These are phyloP conservation scores for Astrothelium macrocarpum DNA, from an alignment of 495 filamentous ascomycete genomes.

Conservation along the genomic window DNA sequence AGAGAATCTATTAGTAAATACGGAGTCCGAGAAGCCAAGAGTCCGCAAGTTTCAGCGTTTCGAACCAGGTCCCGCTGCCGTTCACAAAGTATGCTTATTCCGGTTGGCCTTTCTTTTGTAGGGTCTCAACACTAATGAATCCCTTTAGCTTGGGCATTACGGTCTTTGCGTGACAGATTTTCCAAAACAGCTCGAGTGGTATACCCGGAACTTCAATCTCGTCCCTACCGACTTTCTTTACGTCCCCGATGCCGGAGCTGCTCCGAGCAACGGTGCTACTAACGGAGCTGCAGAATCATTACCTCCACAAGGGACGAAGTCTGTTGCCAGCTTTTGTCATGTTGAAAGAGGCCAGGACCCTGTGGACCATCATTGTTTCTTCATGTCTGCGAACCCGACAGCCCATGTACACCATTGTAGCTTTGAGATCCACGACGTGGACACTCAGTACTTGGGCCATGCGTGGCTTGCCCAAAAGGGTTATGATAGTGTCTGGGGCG, in stretches of 20 bases:
- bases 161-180: constrained; percentile 56
- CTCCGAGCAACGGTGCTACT: constrained; percentile 6
- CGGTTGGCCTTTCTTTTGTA: background rate
- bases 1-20: constrained; percentile 42
- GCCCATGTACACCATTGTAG: constrained; percentile 61
- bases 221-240: constrained; percentile 47
- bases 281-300: background rate
- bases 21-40: constrained; percentile 31
- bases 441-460: constrained; percentile 64
- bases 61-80: constrained; percentile 50
- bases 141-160: constrained; percentile 52
- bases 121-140: background rate
- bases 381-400: constrained; percentile 45
- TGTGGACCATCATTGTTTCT: constrained; percentile 67
- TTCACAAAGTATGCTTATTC: constrained; percentile 48
- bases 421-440: constrained; percentile 69
- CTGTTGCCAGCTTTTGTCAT: constrained; percentile 54
- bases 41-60: constrained; percentile 31
- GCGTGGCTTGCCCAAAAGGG: constrained; percentile 56
- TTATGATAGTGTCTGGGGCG: constrained; percentile 62
- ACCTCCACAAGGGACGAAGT: constrained; percentile 25
- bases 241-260: constrained; percentile 22
- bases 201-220: constrained; percentile 59
- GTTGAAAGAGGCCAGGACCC: constrained; percentile 50
- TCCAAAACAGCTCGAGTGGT: constrained; percentile 48